Base-by-base conservation (phyloP, 2,329 filamentous ascomycete genomes). In the Trichoderma endophyticum region DNA sequence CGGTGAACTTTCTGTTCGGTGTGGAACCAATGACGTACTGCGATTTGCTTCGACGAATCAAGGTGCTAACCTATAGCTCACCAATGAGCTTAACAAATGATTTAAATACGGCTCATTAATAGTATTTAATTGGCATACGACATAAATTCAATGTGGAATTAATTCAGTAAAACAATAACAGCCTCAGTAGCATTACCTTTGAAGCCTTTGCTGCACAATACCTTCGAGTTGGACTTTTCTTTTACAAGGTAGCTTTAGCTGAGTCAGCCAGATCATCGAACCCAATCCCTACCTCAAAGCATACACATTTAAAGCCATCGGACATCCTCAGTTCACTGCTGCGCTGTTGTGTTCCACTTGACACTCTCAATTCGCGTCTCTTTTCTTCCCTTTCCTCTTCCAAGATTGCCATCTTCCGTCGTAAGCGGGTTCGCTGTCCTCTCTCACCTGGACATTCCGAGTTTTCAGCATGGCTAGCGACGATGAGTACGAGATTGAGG, bases 401-500 rank as follows among this genome's bases (percentile, higher is more conserved):
- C 48, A 14, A 24, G 48, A 24, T 24, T 48, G 34, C 59, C 6
- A 12, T 12, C 34, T 48, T 12, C n/a, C 4, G 39, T 43, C 32
- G 18, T 12, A 57, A 15, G 64, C 12, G 66, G 66, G 28, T 69
- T 62, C 4, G 12, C 32, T 32, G 15, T 48, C 43, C 39, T 51
- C 62, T 71, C 62, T 70, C 70, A 71, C 48, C 61, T 70, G 64
- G 70, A 72, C 21, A 11, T 65, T 26, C 24, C 73, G 66, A 65
- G 43, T 66, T 56, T 43, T 71, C 71, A 81, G 73, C 63, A 90
- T 90, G 89, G 88, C 86, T 77, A 87, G 89, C 82, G 87, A 87
- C 76, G 88, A 89, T 67, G 88, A 91, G 61, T 84, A 86, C 76
- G 84, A 88, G 73, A 83, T 91, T 56, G 88, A 90, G 76, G 77